These are phyloP conservation scores for Wallemia hederae DNA, from an alignment of 1,284 basidiomycete genomes.

Conservation along the genomic window DNA sequence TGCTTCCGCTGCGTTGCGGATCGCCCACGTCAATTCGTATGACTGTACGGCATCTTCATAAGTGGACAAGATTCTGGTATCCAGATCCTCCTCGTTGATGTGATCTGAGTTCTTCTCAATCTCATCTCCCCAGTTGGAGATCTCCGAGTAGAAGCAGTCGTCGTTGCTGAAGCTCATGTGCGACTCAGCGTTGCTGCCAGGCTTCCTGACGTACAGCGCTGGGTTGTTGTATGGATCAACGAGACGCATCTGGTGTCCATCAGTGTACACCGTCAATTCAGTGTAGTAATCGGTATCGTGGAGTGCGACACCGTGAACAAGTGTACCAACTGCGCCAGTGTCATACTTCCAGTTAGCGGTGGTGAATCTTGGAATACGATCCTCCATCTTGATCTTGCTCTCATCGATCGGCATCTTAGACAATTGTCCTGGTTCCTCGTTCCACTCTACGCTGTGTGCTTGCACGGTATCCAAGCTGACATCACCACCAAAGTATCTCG, in stretches of 20 bases:
- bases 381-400: conserved; percentile 37
- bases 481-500: conserved; percentile 87
- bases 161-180: conserved; percentile 42
- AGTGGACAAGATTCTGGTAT: conserved; percentile 13
- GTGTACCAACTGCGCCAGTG: conserved; percentile 63
- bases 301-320: conserved; percentile 64
- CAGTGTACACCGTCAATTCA: conserved; percentile 2
- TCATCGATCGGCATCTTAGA: conserved; percentile 57
- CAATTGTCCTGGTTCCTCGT: conserved; percentile 63
- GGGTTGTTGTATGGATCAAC: conserved; percentile 51
- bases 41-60: conserved; percentile 50
- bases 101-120: conserved; percentile 8
- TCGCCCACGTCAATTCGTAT: conserved; percentile 54
- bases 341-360: conserved; percentile 43
- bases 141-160: conserved; percentile 73
- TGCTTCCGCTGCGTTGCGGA: conserved; percentile 1
- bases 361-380: conserved; percentile 23
- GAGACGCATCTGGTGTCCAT: conserved; percentile 16
- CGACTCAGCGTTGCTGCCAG: conserved; percentile 27
- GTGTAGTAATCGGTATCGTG: conserved; percentile 48
- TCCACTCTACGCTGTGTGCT: conserved; percentile 66
- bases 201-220: conserved; percentile 49
- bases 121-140: conserved; percentile 53
- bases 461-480: conserved; percentile 54
- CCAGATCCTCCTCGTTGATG: conserved; percentile 2